phyloP scores from a whole-genome alignment of 2,329 filamentous ascomycete species.

The Aspergillus pseudonomiae region DNA sequence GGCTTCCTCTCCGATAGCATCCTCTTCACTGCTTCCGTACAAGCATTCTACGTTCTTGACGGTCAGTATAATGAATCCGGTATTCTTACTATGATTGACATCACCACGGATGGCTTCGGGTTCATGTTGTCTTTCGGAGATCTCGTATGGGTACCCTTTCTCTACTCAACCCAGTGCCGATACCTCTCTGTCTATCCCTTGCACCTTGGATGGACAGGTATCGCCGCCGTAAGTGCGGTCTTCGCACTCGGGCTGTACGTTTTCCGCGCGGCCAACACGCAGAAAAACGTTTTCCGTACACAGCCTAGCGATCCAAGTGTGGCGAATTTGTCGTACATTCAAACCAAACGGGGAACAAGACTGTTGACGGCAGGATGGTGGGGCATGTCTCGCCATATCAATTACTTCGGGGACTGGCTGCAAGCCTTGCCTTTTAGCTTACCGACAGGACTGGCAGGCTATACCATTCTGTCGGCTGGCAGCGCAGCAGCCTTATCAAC shows the following conservation, averaged over 20 bases:
- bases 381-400: slow-evolving; percentile 86
- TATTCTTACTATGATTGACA: slow-evolving; percentile 87
- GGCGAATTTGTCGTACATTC: slow-evolving; percentile 77
- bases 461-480: slow-evolving; percentile 58
- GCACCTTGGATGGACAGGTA: slow-evolving; percentile 68
- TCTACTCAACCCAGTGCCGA: slow-evolving; percentile 78
- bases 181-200: slow-evolving; percentile 81
- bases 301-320: slow-evolving; percentile 79
- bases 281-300: slow-evolving; percentile 89
- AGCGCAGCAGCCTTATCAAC: slow-evolving; percentile 25
- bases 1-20: slow-evolving; percentile 83
- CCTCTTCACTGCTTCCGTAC: slow-evolving; percentile 72
- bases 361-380: slow-evolving; percentile 86
- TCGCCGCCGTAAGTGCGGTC: slow-evolving; percentile 65
- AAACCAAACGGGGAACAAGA: slow-evolving; percentile 77
- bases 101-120: slow-evolving; percentile 86
- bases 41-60: slow-evolving; percentile 79
- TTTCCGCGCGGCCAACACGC: slow-evolving; percentile 83
- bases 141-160: slow-evolving; percentile 85
- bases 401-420: slow-evolving; percentile 91
- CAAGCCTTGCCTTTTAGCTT: slow-evolving; percentile 86
- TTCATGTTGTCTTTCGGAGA: slow-evolving; percentile 93
- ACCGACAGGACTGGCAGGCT: slow-evolving; percentile 80
- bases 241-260: slow-evolving; percentile 75
- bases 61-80: slow-evolving; percentile 80